Conservation (phyloP, 768 basidiomycete genomes). For the Cystobasidium ongulense region DNA sequence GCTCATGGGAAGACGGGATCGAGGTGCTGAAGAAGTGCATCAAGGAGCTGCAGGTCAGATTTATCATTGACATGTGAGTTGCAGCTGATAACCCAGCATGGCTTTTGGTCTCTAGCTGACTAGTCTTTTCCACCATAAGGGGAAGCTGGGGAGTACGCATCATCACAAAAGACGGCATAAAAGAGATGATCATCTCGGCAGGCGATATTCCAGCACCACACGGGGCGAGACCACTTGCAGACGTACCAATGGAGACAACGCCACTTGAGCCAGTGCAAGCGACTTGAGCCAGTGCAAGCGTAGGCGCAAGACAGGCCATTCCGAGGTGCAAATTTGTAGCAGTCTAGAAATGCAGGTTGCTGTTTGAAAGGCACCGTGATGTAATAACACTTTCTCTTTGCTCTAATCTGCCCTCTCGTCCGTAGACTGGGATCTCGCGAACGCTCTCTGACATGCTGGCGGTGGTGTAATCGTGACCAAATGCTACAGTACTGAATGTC, state of each 20-base stretch:
- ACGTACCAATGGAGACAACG: slow-evolving; percentile 7
- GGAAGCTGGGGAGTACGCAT: slow-evolving; percentile 80
- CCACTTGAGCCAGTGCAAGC: not conserved
- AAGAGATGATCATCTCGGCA: slow-evolving; percentile 6
- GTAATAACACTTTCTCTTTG: not conserved
- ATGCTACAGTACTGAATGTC: too few relatives aligned
- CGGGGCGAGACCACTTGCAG: not conserved
- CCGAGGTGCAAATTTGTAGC: not conserved
- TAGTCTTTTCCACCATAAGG: not conserved
- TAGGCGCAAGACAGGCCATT: not conserved
- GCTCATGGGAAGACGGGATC: slow-evolving; percentile 73
- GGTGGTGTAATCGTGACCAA: too few relatives aligned
- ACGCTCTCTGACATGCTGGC: too few relatives aligned
- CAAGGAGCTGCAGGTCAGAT: slow-evolving; percentile 72
- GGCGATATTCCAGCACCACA: slow-evolving; percentile 19
- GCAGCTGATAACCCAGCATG: not conserved
- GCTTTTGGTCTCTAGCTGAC: not conserved
- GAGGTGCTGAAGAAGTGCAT: slow-evolving; percentile 77
- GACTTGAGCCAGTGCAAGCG: not conserved
- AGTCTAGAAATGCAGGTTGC: not conserved
- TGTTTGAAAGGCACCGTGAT: not conserved
- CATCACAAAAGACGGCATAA: slow-evolving; percentile 80
- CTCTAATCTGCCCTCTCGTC: too few relatives aligned
- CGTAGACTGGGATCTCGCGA: too few relatives aligned
- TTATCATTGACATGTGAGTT: slow-evolving; percentile 60